A percentile compares a stretch with the other conserved stretches of the same genome.
phyloP scores from a whole-genome alignment of 2,329 filamentous ascomycete genomes.

The Thielaviopsis ethacetica region DNA sequence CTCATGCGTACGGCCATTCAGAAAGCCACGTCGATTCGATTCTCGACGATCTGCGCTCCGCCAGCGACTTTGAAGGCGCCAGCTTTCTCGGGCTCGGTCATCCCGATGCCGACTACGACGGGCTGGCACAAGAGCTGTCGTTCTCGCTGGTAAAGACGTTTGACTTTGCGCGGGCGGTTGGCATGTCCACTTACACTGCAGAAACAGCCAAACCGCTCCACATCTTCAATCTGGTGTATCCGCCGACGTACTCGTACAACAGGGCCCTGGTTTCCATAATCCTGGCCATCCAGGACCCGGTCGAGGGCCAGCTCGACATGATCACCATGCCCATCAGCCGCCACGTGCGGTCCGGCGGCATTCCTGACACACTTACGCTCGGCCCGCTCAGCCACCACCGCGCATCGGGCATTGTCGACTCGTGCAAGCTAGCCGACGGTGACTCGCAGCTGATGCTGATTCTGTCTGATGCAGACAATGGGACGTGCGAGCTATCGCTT shows the following conservation, averaged over 20 bases:
- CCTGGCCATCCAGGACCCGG: slow-evolving; percentile 53
- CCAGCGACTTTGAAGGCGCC: slow-evolving; percentile 38
- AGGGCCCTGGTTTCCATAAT: slow-evolving; percentile 38
- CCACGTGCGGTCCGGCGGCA: neutral
- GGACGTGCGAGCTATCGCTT: slow-evolving; percentile 49
- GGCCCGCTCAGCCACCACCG: slow-evolving; percentile 33
- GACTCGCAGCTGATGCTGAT: slow-evolving; percentile 52
- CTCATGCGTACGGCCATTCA: slow-evolving; percentile 28
- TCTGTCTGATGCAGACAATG: slow-evolving; percentile 47
- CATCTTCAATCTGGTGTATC: slow-evolving; percentile 51
- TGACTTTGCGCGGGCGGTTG: slow-evolving; percentile 37
- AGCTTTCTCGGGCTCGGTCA: slow-evolving; percentile 54
- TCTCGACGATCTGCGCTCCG: slow-evolving; percentile 48
- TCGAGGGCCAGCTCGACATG: slow-evolving; percentile 41
- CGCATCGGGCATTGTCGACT: slow-evolving; percentile 54
- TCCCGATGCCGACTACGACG: slow-evolving; percentile 39
- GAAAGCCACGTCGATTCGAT: slow-evolving; percentile 54
- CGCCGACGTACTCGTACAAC: slow-evolving; percentile 37
- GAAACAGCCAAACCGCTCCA: slow-evolving; percentile 18
- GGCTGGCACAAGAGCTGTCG: slow-evolving; percentile 54
- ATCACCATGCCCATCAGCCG: slow-evolving; percentile 6
- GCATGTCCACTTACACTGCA: no score
- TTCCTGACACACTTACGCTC: slow-evolving; percentile 8
- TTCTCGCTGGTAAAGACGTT: slow-evolving; percentile 56
- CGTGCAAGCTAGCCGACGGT: slow-evolving; percentile 53